A percentile compares a stretch with the other conserved stretches of the same genome.
phyloP scores from a whole-genome alignment of 768 basidiomycete genomes.

The Thelephora aurantiotincta region DNA sequence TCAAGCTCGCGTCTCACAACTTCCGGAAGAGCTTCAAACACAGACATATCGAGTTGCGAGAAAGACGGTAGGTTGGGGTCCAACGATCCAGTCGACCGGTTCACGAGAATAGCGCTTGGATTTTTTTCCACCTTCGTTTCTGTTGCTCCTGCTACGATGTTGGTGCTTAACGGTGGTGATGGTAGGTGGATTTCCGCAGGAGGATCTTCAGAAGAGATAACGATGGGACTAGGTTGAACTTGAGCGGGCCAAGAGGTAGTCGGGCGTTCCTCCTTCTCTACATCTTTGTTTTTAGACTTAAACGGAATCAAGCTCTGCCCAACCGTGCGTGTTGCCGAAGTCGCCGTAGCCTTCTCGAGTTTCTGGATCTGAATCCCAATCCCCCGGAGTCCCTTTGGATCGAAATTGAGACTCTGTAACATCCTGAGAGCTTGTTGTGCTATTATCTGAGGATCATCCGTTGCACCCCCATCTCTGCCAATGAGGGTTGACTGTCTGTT shows the following conservation, averaged over 20 bases:
- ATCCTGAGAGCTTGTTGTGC: slow-evolving; percentile 68
- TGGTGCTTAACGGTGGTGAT: not conserved
- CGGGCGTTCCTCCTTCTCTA: not conserved
- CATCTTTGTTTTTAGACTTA: slow-evolving; percentile 14
- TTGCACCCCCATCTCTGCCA: slow-evolving; percentile 49
- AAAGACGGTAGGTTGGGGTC: slow-evolving; percentile 43
- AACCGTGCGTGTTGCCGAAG: slow-evolving; percentile 16
- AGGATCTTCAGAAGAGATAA: slow-evolving; percentile 18
- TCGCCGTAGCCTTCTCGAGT: slow-evolving; percentile 41
- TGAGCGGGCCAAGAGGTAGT: not conserved
- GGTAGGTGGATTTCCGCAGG: slow-evolving; percentile 6
- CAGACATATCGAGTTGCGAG: slow-evolving; percentile 60
- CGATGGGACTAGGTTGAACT: slow-evolving; percentile 4
- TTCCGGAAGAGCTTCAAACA: slow-evolving; percentile 56
- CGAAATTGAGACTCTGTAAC: slow-evolving; percentile 58
- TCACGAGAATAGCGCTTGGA: slow-evolving; percentile 6
- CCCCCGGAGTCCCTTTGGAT: slow-evolving; percentile 80
- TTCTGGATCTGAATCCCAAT: slow-evolving; percentile 88
- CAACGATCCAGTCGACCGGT: too few relatives aligned
- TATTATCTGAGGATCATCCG: slow-evolving; percentile 58
- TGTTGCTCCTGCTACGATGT: not conserved
- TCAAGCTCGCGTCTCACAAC: slow-evolving; percentile 61
- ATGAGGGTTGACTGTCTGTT: slow-evolving; percentile 56
- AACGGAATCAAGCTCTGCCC: slow-evolving; percentile 59
- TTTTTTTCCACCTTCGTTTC: not conserved